A percentile compares a stretch with the other conserved stretches of the same genome.
Conservation (phyloP, 805 yeast genomes). For the Candida parachauliodes region DNA sequence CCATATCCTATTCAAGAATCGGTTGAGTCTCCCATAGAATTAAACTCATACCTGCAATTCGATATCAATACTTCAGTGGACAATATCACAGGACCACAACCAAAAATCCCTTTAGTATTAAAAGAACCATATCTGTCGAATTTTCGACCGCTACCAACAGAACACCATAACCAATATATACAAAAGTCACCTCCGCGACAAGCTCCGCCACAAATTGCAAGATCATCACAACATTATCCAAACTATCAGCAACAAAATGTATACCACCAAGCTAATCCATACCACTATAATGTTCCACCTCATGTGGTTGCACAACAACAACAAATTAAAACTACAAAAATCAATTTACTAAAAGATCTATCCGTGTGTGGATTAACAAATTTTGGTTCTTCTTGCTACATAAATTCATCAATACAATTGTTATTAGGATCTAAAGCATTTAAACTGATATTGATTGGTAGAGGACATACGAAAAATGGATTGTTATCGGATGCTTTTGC, state of each 20-base stretch:
- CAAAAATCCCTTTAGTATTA: too few species aligned
- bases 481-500: slow-evolving; percentile 49
- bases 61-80: not conserved
- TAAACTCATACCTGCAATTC: not conserved
- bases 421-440: slow-evolving; percentile 53
- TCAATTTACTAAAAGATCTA: slow-evolving; percentile 31
- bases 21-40: not conserved
- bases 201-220: slow-evolving; percentile 8
- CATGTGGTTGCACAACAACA: slow-evolving; percentile 9
- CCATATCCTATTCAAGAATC: slow-evolving; percentile 1
- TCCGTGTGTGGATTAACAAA: slow-evolving; percentile 63
- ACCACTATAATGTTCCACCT: slow-evolving; percentile 4
- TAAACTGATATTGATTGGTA: slow-evolving; percentile 33
- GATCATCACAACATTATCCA: not conserved
- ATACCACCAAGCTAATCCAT: not conserved
- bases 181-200: slow-evolving; percentile 6
- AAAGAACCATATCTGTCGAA: not conserved
- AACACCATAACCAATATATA: not conserved
- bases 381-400: slow-evolving; percentile 72
- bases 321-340: slow-evolving; percentile 13
- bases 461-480: slow-evolving; percentile 15
- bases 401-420: slow-evolving; percentile 71
- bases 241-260: slow-evolving; percentile 3
- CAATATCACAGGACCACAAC: not conserved
- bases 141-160: not conserved